Evolutionary conservation across 345 rosid genomes (phyloP).

Genomic region (Clarkia xantiana): DNA sequence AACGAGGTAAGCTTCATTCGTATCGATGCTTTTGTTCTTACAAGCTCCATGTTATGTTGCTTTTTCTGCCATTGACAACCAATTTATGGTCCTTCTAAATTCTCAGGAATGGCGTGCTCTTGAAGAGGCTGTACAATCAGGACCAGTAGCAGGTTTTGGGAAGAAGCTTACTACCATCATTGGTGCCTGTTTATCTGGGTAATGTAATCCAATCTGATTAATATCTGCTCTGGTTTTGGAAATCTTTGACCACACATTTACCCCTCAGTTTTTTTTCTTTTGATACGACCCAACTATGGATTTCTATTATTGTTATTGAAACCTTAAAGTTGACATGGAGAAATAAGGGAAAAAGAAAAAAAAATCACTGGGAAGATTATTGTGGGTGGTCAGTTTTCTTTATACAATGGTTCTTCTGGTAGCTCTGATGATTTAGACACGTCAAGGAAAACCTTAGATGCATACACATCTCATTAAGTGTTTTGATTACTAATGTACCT

Average conservation of each 20-base stretch:
- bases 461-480: too few relatives aligned
- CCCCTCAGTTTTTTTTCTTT: too few relatives aligned
- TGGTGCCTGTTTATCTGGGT: constrained; percentile 48
- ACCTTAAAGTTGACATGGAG: too few relatives aligned
- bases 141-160: constrained; percentile 59
- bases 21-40: background rate
- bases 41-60: background rate
- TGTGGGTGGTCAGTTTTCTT: too few relatives aligned
- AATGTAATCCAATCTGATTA: constrained; percentile 14
- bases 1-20: constrained; percentile 40
- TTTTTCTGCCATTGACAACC: background rate
- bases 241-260: background rate
- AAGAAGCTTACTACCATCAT: constrained; percentile 59
- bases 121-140: constrained; percentile 58
- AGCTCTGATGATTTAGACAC: too few relatives aligned
- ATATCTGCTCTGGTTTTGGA: background rate
- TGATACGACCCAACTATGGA: too few relatives aligned
- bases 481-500: too few relatives aligned
- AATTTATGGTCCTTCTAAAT: background rate
- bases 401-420: too few relatives aligned
- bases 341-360: too few relatives aligned
- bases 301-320: too few relatives aligned
- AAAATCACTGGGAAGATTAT: too few relatives aligned
- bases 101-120: constrained; percentile 55
- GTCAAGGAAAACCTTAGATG: too few relatives aligned